Evolutionary conservation across 2,329 filamentous ascomycete species (phyloP), one percentile per base, ranked within the genome.

Genomic region (Periconia sp.): DNA sequence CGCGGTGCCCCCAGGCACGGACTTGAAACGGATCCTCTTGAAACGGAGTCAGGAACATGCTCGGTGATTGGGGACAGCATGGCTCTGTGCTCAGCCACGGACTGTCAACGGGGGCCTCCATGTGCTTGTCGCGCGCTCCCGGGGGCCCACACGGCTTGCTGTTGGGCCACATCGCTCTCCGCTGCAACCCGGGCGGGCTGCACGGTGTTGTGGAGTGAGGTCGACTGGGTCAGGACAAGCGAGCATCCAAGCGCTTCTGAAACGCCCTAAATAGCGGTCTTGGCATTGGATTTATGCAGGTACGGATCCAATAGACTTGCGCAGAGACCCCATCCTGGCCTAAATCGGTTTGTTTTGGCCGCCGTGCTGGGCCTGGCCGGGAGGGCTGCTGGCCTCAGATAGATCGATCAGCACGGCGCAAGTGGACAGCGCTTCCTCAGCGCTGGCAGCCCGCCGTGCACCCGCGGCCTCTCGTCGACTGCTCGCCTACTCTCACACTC

Each of bases 121-220:
- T 59, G 56, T 44, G 41, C 44, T 61, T 67, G 61, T 67, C 63
- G 61, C 60, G 64, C 61, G 61, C 57, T 54, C 48, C 48, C 28
- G 45, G 52, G n/a, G 48, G 44, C 45, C 49, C 51, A 51, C 46
- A 56, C 53, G 40, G 36, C 37, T 37, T 40, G 45, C 31, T 37
- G 21, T 43, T 36, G 49, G 52, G 33, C 43, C 40, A 43, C 43
- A 40, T 45, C 40, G 46, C 43, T 38, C 36, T 50, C 45, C 48
- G 52, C 44, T 40, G 47, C 48, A 41, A 36, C 47, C 28, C 31
- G 41, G 39, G 40, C 42, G 43, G 25, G 48, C 43, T 48, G 36
- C 39, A 39, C 37, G 40, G 41, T 38, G 40, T 48, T 34, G 50
- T 51, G 48, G 45, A 48, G 40, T 51, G 51, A 52, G 40, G 53